Evolutionary conservation across 208 protist species (phyloP).

Genomic region (Crithidia expoeki): DNA sequence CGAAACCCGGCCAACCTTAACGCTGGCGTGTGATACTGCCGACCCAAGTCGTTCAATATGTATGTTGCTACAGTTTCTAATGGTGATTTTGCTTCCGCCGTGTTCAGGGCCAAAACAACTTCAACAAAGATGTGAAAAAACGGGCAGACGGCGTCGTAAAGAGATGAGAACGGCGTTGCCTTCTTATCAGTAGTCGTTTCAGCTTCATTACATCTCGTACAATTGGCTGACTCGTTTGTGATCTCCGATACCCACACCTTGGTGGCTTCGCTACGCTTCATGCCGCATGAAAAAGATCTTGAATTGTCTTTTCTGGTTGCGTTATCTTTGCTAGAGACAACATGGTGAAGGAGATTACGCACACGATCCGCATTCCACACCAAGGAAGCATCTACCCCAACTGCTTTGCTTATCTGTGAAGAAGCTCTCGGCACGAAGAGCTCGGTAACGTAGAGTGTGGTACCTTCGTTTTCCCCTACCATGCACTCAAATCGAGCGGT

Average conservation of each 20-base stretch:
- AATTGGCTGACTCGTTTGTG: background rate
- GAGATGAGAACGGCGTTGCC: constrained; percentile 4
- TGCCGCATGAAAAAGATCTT: background rate
- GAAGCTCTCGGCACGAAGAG: constrained; percentile 42
- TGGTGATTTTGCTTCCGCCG: background rate
- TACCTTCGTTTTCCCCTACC: constrained; percentile 17
- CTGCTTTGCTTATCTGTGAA: no score
- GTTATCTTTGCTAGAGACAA: background rate
- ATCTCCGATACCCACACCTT: constrained; percentile 30
- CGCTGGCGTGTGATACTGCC: constrained; percentile 20
- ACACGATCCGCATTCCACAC: background rate
- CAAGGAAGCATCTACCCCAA: background rate
- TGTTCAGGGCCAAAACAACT: constrained; percentile 9
- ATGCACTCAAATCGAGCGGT: constrained; percentile 56
- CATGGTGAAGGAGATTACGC: background rate
- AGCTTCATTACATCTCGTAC: background rate
- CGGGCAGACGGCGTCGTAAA: constrained; percentile 5
- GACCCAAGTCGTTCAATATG: constrained; percentile 5
- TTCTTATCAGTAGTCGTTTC: no score
- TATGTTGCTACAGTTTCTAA: background rate
- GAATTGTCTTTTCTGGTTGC: background rate
- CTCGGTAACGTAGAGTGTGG: constrained; percentile 59
- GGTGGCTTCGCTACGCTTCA: no score
- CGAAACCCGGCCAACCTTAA: constrained; percentile 18
- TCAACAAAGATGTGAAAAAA: constrained; percentile 26